phyloP scores from a whole-genome alignment of 2,329 filamentous ascomycete genomes.

The Pseudohalonectria lignicola region DNA sequence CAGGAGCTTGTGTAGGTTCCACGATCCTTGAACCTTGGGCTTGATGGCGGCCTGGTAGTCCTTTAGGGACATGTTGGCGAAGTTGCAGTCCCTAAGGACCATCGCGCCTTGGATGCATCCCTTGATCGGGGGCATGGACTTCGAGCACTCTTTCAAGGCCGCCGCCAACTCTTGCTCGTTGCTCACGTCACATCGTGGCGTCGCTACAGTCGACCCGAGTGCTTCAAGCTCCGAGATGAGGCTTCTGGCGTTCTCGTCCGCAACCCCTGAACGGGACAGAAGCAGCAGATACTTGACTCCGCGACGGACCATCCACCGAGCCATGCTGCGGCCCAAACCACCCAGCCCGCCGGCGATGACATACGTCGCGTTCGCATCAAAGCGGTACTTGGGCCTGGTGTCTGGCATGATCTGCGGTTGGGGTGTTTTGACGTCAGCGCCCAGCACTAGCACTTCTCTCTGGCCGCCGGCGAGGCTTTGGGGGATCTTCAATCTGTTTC shows the following conservation, averaged over 20 bases:
- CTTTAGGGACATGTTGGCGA: constrained; percentile 2
- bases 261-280: neutral
- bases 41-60: constrained; percentile 7
- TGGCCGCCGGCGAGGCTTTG: too few relatives aligned
- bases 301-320: constrained; percentile 10
- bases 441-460: too few relatives aligned
- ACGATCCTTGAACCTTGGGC: constrained; percentile 19
- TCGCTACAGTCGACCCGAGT: neutral
- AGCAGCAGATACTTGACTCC: constrained; percentile 9
- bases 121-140: constrained; percentile 14
- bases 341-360: constrained; percentile 13
- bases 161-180: neutral
- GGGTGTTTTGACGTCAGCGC: neutral
- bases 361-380: constrained; percentile 4
- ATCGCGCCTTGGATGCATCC: constrained; percentile 22
- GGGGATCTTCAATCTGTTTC: neutral
- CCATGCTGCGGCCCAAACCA: constrained; percentile 9
- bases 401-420: neutral
- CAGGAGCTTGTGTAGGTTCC: constrained; percentile 16
- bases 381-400: neutral
- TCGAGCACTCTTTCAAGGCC: neutral
- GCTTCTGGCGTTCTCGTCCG: neutral
- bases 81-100: constrained; percentile 9
- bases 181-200: neutral
- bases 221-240: neutral